Base-by-base conservation (phyloP, 345 rosid species). In the Eucalyptus curtisii region DNA sequence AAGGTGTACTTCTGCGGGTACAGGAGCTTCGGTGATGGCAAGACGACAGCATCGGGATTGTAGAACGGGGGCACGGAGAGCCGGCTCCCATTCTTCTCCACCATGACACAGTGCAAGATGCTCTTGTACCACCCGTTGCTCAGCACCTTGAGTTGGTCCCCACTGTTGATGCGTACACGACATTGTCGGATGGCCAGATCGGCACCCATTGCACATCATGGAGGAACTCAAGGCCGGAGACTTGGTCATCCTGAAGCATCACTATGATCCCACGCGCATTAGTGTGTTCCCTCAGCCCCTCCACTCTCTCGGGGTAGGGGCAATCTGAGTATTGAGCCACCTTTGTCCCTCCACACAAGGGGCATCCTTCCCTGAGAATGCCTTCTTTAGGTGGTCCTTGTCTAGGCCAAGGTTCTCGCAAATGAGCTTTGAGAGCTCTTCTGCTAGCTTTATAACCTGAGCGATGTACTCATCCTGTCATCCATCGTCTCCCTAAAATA, bases 211-310 rank as follows among this genome's bases (percentile, higher is more conserved):
- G 79, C 4, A 96, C 95, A 87, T 96, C 95, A 87, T 92, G 95
- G 14, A 90, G 81, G 93, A 97, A 95, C 86, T 96, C 93, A 15
- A 97, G 98, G 59, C 96, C 98, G 4, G 95, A 96, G 57, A 97
- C 96, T 66, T 92, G 95, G 79, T 96, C 96, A 90, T 95, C 98
- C 84, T 96, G 99, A 87, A 95, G 93, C 89, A 96, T 87, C 85
- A 95, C 91, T 85, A 96, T 95, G 95, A 97, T 96, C 84, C 98
- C 99, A 6, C 98, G 98, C 0, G 97, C 98, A 90, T 95, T 98
- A 0, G 96, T 93, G 90, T 96, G 99, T 90, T 96, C 97, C 89
- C 97, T 87, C 11, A 96, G 96, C 37, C 99, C 99, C 93, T 96
- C 91, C 76, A 95, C 93, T 49, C 93, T 94, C 88, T 95, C 92